Percentiles rank a stretch among this genome's conserved stretches.
These are phyloP conservation scores for Gossypium davidsonii DNA, from an alignment of 441 rosid species.

Conservation along the genomic window DNA sequence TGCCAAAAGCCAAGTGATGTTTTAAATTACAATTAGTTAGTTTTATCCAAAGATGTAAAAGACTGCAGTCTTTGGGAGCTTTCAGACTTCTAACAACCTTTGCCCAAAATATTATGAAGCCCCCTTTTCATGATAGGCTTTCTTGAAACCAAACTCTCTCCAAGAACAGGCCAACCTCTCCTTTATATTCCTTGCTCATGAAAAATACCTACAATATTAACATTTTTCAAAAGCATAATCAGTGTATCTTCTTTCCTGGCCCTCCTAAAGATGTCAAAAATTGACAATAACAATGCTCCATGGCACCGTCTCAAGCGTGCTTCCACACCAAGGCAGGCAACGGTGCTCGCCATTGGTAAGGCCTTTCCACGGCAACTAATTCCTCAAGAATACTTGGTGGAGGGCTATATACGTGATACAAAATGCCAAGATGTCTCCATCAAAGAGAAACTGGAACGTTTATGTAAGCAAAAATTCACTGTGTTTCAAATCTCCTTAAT, in stretches of 20 bases:
- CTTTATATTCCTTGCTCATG: conserved; percentile 34
- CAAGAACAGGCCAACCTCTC: conserved; percentile 32
- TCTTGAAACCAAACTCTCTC: conserved; percentile 50
- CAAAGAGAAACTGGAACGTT: conserved; percentile 73
- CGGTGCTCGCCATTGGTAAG: conserved; percentile 78
- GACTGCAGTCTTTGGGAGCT: neutral
- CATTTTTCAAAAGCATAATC: conserved; percentile 1
- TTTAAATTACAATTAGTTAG: conserved; percentile 25
- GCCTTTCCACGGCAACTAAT: conserved; percentile 81
- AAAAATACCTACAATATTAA: conserved; percentile 4
- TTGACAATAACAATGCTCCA: conserved; percentile 23
- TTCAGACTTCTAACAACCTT: neutral
- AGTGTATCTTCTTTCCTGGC: conserved; percentile 12
- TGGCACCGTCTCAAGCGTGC: conserved; percentile 31
- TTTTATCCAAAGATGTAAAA: neutral
- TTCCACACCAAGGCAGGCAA: conserved; percentile 67
- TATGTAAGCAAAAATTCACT: conserved; percentile 49
- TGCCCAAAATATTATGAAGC: conserved; percentile 40
- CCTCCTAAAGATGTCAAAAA: conserved; percentile 35
- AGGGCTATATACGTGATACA: conserved; percentile 77
- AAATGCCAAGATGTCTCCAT: conserved; percentile 63
- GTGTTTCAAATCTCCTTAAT: neutral
- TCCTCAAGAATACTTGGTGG: conserved; percentile 80
- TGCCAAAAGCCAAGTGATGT: neutral
- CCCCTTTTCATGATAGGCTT: conserved; percentile 38